Conservation (phyloP, 495 filamentous ascomycete species). For the Lophium mytilinum region DNA sequence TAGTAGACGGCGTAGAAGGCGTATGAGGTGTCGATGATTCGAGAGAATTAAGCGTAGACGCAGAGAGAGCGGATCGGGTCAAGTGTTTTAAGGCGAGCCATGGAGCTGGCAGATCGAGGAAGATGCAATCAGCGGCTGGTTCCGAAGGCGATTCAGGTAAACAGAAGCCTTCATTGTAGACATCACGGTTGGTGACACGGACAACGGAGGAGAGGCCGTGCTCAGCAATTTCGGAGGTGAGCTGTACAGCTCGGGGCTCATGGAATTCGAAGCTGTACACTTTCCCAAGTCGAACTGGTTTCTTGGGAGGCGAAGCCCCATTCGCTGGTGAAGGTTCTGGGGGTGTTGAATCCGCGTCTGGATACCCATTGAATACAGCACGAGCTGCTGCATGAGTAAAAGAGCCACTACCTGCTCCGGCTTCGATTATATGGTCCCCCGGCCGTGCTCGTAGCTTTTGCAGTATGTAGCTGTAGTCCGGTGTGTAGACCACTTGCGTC, state of each 20-base stretch:
- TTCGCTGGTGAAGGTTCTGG: conserved; percentile 3
- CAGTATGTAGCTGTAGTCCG: conserved; percentile 93
- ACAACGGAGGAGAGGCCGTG: conserved; percentile 70
- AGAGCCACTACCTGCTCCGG: conserved; percentile 86
- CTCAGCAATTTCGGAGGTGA: conserved; percentile 62
- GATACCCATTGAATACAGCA: conserved; percentile 80
- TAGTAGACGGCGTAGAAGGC: background rate
- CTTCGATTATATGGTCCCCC: conserved; percentile 77
- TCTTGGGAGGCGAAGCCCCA: conserved; percentile 11
- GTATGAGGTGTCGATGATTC: conserved; percentile 11
- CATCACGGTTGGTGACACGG: conserved; percentile 80
- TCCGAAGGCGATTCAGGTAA: background rate
- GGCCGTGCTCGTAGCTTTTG: conserved; percentile 77
- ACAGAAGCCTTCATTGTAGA: conserved; percentile 76
- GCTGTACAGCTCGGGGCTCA: conserved; percentile 60
- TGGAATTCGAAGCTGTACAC: conserved; percentile 96
- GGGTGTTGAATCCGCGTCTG: conserved; percentile 22
- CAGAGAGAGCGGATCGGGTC: conserved; percentile 44
- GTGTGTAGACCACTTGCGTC: conserved; percentile 96
- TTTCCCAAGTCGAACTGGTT: conserved; percentile 47
- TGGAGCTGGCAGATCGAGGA: conserved; percentile 88
- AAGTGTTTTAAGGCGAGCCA: conserved; percentile 86
- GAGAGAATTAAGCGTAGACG: conserved; percentile 3
- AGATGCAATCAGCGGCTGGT: conserved; percentile 71
- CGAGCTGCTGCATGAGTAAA: conserved; percentile 88